phyloP scores from a whole-genome alignment of 805 yeast genomes.

The Myxozyma mucilagina region DNA sequence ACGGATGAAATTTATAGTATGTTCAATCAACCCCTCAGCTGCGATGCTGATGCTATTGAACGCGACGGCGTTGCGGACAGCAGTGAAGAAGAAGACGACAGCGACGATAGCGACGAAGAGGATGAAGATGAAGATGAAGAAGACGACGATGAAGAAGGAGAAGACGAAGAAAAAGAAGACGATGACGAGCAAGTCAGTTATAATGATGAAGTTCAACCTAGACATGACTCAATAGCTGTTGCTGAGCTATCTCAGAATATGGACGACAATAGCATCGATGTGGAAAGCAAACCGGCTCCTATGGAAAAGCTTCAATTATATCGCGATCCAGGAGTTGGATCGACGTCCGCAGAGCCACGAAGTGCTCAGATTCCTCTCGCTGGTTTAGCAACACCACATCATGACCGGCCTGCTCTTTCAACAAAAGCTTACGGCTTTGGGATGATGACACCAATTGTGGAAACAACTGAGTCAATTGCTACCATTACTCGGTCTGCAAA shows the following conservation, averaged over 20 bases:
- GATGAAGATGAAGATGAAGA: constrained; percentile 24
- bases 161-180: constrained; percentile 13
- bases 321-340: background rate
- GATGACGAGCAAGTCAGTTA: constrained; percentile 9
- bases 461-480: constrained; percentile 34
- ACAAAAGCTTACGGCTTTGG: constrained; percentile 23
- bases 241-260: background rate
- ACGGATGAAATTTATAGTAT: constrained; percentile 69
- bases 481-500: constrained; percentile 16
- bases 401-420: constrained; percentile 8
- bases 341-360: background rate
- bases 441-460: constrained; percentile 39
- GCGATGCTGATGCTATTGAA: constrained; percentile 25
- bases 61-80: constrained; percentile 34
- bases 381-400: constrained; percentile 29
- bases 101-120: constrained; percentile 23
- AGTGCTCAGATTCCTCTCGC: constrained; percentile 1
- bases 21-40: constrained; percentile 60
- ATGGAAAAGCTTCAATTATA: background rate
- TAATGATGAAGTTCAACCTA: background rate
- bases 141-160: constrained; percentile 10
- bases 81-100: constrained; percentile 29
- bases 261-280: background rate
- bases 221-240: background rate
- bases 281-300: background rate